Percentiles rank a stretch among this genome's conserved stretches.
These are phyloP conservation scores for Hevea brasiliensis DNA, from an alignment of 345 rosid genomes.

Conservation along the genomic window DNA sequence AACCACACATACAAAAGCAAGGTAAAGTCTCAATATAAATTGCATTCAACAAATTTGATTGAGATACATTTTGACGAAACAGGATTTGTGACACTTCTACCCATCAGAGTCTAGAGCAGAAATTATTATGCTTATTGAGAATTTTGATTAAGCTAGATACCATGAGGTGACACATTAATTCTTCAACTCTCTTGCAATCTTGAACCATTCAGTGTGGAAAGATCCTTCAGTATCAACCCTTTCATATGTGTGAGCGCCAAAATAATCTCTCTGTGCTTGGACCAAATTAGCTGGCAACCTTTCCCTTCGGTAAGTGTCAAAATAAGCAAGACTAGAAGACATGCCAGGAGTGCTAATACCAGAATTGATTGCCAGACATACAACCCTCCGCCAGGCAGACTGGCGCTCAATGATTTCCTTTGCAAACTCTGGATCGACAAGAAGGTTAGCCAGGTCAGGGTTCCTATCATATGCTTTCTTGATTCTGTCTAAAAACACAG, in stretches of 20 bases:
- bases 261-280: constrained; percentile 95
- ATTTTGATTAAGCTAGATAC: constrained; percentile 14
- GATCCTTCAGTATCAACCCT: constrained; percentile 86
- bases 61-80: constrained; percentile 7
- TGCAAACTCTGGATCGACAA: constrained; percentile 94
- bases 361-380: constrained; percentile 77
- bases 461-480: constrained; percentile 95
- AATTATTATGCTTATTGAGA: constrained; percentile 28
- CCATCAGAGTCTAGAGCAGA: constrained; percentile 19
- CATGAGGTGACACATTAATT: constrained; percentile 22
- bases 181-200: constrained; percentile 72
- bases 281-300: constrained; percentile 91
- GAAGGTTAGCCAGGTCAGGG: constrained; percentile 76
- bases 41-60: neutral
- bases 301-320: constrained; percentile 80
- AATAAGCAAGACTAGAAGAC: constrained; percentile 95
- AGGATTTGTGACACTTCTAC: constrained; percentile 11
- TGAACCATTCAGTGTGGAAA: constrained; percentile 98
- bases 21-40: neutral
- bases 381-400: constrained; percentile 94
- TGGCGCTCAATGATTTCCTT: constrained; percentile 90
- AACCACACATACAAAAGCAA: constrained; percentile 10
- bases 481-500: constrained; percentile 88
- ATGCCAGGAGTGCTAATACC: constrained; percentile 93
- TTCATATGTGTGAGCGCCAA: constrained; percentile 98